A percentile compares a stretch with the other conserved stretches of the same genome.
Evolutionary conservation across 1,139 yeast species (phyloP).

Genomic region (Nakaseomyces delphensis): DNA sequence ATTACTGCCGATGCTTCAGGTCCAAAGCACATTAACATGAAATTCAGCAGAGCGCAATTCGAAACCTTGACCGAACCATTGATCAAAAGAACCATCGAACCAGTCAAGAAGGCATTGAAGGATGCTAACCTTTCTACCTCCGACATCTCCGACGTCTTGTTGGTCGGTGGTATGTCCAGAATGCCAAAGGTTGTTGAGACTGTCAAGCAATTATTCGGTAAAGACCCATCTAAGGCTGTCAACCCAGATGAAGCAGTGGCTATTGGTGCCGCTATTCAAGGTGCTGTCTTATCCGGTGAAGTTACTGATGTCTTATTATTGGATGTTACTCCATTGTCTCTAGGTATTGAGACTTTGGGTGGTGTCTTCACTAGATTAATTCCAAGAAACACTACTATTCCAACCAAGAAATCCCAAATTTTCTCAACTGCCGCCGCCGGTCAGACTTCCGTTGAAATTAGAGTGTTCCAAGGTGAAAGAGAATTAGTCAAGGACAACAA

Average conservation of each 20-base stretch:
- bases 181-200: slow-evolving; percentile 99
- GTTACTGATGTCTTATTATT: slow-evolving; percentile 89
- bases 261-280: slow-evolving; percentile 99
- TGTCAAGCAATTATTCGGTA: slow-evolving; percentile 85
- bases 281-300: slow-evolving; percentile 98
- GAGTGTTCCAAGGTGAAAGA: slow-evolving; percentile 99
- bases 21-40: slow-evolving; percentile 33
- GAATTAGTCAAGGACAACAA: slow-evolving; percentile 98
- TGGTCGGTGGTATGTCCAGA: slow-evolving; percentile 99
- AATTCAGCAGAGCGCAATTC: slow-evolving; percentile 86
- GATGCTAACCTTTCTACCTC: slow-evolving; percentile 85
- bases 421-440: slow-evolving; percentile 99
- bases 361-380: slow-evolving; percentile 97
- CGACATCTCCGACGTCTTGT: slow-evolving; percentile 86
- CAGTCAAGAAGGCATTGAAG: slow-evolving; percentile 96
- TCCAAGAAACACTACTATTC: slow-evolving; percentile 96
- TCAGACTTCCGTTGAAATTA: slow-evolving; percentile 96
- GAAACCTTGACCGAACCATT: slow-evolving; percentile 86
- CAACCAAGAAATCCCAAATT: slow-evolving; percentile 93
- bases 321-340: slow-evolving; percentile 94
- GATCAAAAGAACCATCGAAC: slow-evolving; percentile 88
- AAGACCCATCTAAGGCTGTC: slow-evolving; percentile 96
- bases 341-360: slow-evolving; percentile 98
- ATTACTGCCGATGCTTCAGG: slow-evolving; percentile 10
- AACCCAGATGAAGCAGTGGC: slow-evolving; percentile 99